A percentile compares a stretch with the other conserved stretches of the same genome.
These are phyloP conservation scores for Cladosporium sphaerospermum DNA, from an alignment of 2,329 filamentous ascomycete genomes.

Conservation along the genomic window DNA sequence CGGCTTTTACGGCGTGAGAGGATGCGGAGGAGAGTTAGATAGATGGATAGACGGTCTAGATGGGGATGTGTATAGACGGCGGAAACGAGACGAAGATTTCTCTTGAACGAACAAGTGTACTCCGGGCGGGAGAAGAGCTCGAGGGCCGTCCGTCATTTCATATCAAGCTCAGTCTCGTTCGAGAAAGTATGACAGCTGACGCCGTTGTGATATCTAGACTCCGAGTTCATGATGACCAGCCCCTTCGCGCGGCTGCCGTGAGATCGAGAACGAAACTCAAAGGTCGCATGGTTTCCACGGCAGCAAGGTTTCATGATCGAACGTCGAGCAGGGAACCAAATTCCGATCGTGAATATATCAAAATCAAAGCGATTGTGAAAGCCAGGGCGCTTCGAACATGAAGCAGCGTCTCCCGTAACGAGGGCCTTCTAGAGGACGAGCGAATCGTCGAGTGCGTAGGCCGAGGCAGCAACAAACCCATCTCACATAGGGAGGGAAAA, in stretches of 20 bases:
- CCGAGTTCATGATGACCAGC: slow-evolving; percentile 7
- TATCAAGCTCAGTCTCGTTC: neutral
- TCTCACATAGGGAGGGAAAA: no score
- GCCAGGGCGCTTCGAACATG: no score
- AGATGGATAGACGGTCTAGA: neutral
- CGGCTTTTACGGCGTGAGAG: slow-evolving; percentile 1
- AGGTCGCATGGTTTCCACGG: no score
- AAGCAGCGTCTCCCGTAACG: no score
- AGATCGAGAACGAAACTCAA: no score
- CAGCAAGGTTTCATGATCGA: no score
- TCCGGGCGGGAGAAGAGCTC: neutral
- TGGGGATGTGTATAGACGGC: neutral
- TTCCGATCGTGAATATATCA: no score
- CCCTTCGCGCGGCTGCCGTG: neutral
- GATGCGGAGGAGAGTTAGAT: neutral
- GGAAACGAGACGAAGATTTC: neutral
- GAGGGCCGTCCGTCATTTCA: neutral
- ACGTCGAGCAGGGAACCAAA: no score
- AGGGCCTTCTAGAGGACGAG: no score
- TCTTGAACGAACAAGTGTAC: neutral
- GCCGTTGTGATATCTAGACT: neutral
- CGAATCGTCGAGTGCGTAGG: no score
- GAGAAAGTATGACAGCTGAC: neutral
- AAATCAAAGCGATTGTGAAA: no score
- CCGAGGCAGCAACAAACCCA: no score